Evolutionary conservation across 768 basidiomycete species (phyloP), one percentile per base, ranked within the genome.

Genomic region (Xerocomellus amylosporus): DNA sequence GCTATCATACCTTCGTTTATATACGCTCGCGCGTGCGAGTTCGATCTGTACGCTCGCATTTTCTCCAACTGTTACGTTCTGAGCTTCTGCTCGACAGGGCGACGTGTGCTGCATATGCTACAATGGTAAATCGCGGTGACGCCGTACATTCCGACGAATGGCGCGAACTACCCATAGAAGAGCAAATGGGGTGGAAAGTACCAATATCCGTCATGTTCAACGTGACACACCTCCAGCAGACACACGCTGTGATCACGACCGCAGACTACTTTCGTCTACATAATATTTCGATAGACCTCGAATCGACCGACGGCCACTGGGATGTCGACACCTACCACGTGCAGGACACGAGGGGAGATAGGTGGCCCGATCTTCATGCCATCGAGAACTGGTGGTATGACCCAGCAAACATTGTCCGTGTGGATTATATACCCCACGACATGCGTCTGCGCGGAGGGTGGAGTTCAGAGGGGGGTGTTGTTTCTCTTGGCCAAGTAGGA

Each of bases 71-170:
- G 20, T 30, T 26, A 7, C 43, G 2, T 41, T 17, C 45, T 48
- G 30, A 57, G 9, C 28, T 22, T 31, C 19, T 20, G 2, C 26
- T 49, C 22, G 12, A 30, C 43, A 75, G 74, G 17, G 34, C 49
- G 12, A 74, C 73, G 4, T 78, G 76, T 53, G 68, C 75, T 17
- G 69, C 75, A 2, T 77, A 70, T 57, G 71, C 71, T 5, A 66
- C 66, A 5, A 77, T 77, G 77, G 78, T 79, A 42, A 79, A 79
- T 45, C 72, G 78, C 30, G 71, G 73, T 2, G 75, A 79, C 31
- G 77, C 71, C 5, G 58, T 71, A 10, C 65, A 71, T 42, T 65
- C 56, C 24, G 67, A 74, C 30, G 74, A 79, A 51, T 79, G 79
- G 77, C 64, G 71, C 8, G 15, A 58, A 0, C 65, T 74, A 33